These are phyloP conservation scores for Trifolium dubium DNA, from an alignment of 306 rosid species.

Conservation along the genomic window DNA sequence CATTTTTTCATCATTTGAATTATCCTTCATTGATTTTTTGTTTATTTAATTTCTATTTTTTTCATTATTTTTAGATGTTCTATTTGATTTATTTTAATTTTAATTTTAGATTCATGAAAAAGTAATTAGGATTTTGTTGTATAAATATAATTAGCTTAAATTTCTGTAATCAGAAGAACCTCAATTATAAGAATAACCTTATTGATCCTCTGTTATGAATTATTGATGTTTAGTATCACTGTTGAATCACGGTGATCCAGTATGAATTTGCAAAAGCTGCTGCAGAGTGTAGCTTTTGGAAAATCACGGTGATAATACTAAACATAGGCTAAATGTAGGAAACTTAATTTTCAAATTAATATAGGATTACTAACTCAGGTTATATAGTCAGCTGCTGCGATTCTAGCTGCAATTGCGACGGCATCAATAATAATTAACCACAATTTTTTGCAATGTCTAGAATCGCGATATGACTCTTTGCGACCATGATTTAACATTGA, in stretches of 20 bases:
- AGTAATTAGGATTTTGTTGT: background rate
- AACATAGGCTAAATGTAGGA: no score
- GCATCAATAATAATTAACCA: background rate
- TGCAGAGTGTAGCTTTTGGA: no score
- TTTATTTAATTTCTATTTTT: background rate
- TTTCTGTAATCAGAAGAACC: background rate
- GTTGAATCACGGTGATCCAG: no score
- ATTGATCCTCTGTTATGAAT: constrained; percentile 28
- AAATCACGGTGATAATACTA: no score
- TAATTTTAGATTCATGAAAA: background rate
- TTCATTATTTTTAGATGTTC: no score
- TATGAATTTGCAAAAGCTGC: no score
- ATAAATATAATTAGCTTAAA: constrained; percentile 3
- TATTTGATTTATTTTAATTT: background rate
- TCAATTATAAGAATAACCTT: no score
- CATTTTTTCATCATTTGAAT: constrained; percentile 20
- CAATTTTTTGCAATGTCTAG: background rate
- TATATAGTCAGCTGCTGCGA: background rate
- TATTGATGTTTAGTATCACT: no score
- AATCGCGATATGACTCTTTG: background rate
- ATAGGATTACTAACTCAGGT: no score
- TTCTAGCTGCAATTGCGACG: background rate
- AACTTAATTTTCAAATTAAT: no score
- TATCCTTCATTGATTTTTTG: background rate
- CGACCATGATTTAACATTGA: background rate